Base-by-base conservation (phyloP, 768 basidiomycete species). In the Mycena epipterygia region DNA sequence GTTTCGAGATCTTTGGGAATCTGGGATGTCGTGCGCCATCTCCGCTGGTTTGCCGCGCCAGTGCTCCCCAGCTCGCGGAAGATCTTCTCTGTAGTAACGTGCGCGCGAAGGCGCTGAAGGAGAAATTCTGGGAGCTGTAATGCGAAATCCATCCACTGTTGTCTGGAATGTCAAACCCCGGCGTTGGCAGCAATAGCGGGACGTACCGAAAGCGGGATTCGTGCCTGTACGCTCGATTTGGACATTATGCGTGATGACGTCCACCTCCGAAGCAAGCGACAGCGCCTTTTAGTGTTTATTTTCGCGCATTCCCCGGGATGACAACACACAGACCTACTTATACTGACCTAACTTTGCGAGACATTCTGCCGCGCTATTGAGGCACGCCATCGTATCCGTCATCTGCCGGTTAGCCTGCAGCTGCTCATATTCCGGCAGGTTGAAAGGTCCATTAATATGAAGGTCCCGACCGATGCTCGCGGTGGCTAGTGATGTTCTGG, bases 61-160 rank as follows among this genome's bases (percentile, higher is more conserved):
- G 83, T 82, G 67, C 84, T 84, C 0, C 81, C 81, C 1, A 84
- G 79, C 2, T 58, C 62, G 16, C 77, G 67, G 67, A 79, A 81
- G 23, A 81, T 56, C n/a, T 78, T 76, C 14, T 76, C 75, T 19
- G 64, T 58, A 5, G 56, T 49, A 9, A 72, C 61, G 23, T 76
- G 73, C 0, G 76, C 79, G 1, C 65, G 75, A 14, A 80, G 64
- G 11, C 79, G 79, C 57, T 77, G 65, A 3, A 79, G 70, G 32
- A 70, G 57, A 42, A 72, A 78, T 27, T 77, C 70, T 3, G 41
- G 6, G 25, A 37, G 12, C 27, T 56, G 53, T 8, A 56, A 6
- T 4, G 52, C 30, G 19, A 65, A 65, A 29, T 65, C 55, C n/a
- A 65, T 46, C 64, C 64, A 65, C 12, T 65, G 53, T 65, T 48